Percentiles rank a stretch among this genome's conserved stretches.
Evolutionary conservation across 495 filamentous ascomycete species (phyloP).

Genomic region (Annulohypoxylon bovei): DNA sequence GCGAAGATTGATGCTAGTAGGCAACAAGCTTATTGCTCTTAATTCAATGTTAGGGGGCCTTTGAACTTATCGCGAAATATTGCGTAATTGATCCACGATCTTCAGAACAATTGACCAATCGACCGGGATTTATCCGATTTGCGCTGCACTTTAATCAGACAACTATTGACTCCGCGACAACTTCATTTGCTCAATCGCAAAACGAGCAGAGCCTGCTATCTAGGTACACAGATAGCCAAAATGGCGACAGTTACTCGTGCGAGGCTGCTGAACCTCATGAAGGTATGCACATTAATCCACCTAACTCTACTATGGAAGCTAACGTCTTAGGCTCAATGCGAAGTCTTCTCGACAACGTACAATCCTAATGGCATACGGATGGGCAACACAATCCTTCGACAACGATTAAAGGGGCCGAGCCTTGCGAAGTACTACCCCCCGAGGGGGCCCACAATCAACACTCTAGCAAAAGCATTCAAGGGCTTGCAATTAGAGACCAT

Average conservation of each 20-base stretch:
- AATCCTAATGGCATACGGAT: slow-evolving; percentile 83
- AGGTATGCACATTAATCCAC: slow-evolving; percentile 60
- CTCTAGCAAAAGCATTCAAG: slow-evolving; percentile 71
- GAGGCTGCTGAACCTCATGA: slow-evolving; percentile 79
- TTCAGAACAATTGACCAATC: slow-evolving; percentile 5
- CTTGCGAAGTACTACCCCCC: slow-evolving; percentile 88
- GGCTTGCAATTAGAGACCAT: slow-evolving; percentile 66
- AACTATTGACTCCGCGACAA: slow-evolving; percentile 16
- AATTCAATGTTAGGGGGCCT: not conserved
- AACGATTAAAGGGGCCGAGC: slow-evolving; percentile 80
- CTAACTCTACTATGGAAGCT: slow-evolving; percentile 4
- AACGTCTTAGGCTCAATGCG: slow-evolving; percentile 77
- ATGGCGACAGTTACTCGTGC: slow-evolving; percentile 76
- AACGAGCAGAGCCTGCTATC: not conserved
- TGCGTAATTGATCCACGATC: not conserved
- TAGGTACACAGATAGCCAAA: slow-evolving; percentile 36
- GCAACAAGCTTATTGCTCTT: not conserved
- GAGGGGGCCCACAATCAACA: slow-evolving; percentile 71
- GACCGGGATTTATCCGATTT: slow-evolving; percentile 16
- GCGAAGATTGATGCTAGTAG: not conserved
- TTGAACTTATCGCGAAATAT: not conserved
- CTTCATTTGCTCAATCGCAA: slow-evolving; percentile 2
- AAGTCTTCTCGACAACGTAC: slow-evolving; percentile 88
- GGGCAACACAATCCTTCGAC: slow-evolving; percentile 88
- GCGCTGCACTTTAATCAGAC: not conserved